Evolutionary conservation across 2,329 filamentous ascomycete species (phyloP).

Genomic region (Lasiodiplodia gonubiensis): DNA sequence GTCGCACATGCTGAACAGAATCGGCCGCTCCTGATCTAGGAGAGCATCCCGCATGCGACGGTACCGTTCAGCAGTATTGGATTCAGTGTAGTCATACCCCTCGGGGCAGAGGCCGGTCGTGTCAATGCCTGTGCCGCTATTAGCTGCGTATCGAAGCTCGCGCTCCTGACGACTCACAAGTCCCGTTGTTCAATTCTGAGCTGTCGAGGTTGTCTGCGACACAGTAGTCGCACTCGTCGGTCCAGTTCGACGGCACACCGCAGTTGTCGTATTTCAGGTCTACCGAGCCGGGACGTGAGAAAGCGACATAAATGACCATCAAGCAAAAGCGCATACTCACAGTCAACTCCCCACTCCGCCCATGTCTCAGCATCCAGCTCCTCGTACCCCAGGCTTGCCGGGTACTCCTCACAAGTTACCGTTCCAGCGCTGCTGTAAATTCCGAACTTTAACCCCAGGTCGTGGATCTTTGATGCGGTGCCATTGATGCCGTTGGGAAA

Average conservation of each 20-base stretch:
- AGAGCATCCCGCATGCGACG: conserved; percentile 60
- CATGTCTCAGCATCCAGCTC: conserved; percentile 63
- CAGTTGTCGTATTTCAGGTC: conserved; percentile 47
- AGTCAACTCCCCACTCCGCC: conserved; percentile 49
- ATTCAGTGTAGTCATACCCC: conserved; percentile 58
- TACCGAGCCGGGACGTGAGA: conserved; percentile 11
- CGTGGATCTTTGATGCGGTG: conserved; percentile 61
- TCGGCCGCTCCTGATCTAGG: conserved; percentile 50
- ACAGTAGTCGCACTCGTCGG: conserved; percentile 48
- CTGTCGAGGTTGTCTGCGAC: conserved; percentile 46
- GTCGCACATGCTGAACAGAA: conserved; percentile 60
- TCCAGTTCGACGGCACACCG: conserved; percentile 46
- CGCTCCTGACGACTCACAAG: too few species aligned
- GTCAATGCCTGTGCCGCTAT: conserved; percentile 48
- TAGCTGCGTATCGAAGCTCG: too few species aligned
- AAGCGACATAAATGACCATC: background rate
- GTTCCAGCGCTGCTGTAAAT: conserved; percentile 65
- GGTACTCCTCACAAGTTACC: conserved; percentile 59
- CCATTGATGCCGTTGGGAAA: conserved; percentile 66
- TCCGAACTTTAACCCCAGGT: conserved; percentile 64
- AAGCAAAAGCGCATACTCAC: conserved; percentile 2
- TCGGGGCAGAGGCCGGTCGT: conserved; percentile 47
- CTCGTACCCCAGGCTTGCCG: conserved; percentile 63
- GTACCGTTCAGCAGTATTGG: conserved; percentile 56
- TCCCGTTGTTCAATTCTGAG: too few species aligned